Evolutionary conservation across 1,284 basidiomycete species (phyloP).

Genomic region (Rhizoctonia solani): DNA sequence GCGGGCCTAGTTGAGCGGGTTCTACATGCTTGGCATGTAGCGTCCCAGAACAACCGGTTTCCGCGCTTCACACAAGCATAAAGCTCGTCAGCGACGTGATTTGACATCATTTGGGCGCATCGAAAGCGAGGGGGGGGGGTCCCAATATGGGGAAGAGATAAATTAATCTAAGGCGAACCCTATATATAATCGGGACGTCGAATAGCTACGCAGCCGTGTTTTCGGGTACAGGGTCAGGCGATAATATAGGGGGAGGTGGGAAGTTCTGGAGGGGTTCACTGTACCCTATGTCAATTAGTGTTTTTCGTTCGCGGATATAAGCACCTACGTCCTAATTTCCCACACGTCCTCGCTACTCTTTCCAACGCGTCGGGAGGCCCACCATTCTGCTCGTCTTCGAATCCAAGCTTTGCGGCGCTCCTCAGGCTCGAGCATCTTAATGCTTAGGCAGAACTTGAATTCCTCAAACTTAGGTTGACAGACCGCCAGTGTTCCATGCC

Average conservation of each 20-base stretch:
- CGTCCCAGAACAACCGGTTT: slow-evolving; percentile 23
- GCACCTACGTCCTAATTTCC: slow-evolving; percentile 76
- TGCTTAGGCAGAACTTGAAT: slow-evolving; percentile 93
- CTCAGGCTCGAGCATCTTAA: slow-evolving; percentile 78
- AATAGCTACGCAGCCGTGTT: slow-evolving; percentile 16
- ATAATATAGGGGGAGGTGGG: slow-evolving; percentile 10
- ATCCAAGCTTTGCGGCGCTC: slow-evolving; percentile 84
- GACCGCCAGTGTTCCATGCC: slow-evolving; percentile 77
- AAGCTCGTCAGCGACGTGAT: slow-evolving; percentile 32
- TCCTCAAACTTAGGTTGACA: slow-evolving; percentile 85
- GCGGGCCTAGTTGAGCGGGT: slow-evolving; percentile 16
- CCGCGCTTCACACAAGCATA: slow-evolving; percentile 31
- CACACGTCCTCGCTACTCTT: slow-evolving; percentile 93
- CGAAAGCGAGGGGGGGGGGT: too few relatives aligned
- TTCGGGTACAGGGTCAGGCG: slow-evolving; percentile 23
- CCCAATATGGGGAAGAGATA: not conserved
- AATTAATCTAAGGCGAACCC: slow-evolving; percentile 19
- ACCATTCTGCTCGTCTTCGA: slow-evolving; percentile 84
- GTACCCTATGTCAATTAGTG: not conserved
- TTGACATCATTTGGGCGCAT: slow-evolving; percentile 34
- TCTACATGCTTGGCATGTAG: slow-evolving; percentile 31
- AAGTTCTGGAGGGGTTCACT: slow-evolving; percentile 29
- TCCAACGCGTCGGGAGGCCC: slow-evolving; percentile 73
- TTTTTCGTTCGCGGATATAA: not conserved
- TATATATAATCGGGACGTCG: not conserved